Percentiles rank a stretch among this genome's conserved stretches.
Conservation (phyloP, 768 basidiomycete species). For the Suillus subaureus region DNA sequence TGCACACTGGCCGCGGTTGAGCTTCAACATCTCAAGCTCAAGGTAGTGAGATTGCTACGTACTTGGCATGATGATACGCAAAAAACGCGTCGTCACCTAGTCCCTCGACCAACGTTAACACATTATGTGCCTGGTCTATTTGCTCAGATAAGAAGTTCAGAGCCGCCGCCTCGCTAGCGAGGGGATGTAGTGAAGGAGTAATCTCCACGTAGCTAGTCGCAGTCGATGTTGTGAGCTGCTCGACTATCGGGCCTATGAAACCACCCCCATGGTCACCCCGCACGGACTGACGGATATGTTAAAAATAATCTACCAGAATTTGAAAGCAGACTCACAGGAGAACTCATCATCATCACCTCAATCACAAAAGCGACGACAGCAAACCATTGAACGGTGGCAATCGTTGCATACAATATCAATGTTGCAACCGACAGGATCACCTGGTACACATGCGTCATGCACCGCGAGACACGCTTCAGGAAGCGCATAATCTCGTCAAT, state of each 20-base stretch:
- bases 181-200: background rate
- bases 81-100: slow-evolving; percentile 25
- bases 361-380: slow-evolving; percentile 6
- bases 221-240: background rate
- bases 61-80: slow-evolving; percentile 24
- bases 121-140: slow-evolving; percentile 28
- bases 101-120: slow-evolving; percentile 23
- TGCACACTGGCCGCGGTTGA: slow-evolving; percentile 13
- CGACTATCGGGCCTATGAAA: slow-evolving; percentile 6
- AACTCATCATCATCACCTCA: slow-evolving; percentile 1
- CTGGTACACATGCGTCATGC: background rate
- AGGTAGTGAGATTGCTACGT: slow-evolving; percentile 2
- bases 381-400: slow-evolving; percentile 6
- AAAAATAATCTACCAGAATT: background rate
- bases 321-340: background rate
- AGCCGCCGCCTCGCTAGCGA: slow-evolving; percentile 15
- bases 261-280: background rate
- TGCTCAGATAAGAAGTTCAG: slow-evolving; percentile 32
- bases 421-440: background rate
- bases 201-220: background rate
- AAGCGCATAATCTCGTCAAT: slow-evolving; percentile 49
- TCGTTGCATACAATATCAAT: background rate
- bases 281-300: background rate
- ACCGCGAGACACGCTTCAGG: slow-evolving; percentile 42
- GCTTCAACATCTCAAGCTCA: background rate